Evolutionary conservation across 805 yeast genomes (phyloP).

Genomic region (Candida corydali): DNA sequence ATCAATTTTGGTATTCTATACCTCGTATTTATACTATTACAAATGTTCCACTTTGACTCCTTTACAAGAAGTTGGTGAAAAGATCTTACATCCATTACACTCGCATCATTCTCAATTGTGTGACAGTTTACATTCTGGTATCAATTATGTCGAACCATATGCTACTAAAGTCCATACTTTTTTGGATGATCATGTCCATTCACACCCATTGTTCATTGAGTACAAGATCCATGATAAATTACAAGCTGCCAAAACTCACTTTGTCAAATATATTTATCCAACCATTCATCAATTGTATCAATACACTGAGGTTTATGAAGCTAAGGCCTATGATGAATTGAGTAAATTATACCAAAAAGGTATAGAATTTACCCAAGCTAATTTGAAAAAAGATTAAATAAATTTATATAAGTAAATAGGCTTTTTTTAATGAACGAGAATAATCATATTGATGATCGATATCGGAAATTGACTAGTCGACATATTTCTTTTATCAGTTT

Average conservation of each 20-base stretch:
- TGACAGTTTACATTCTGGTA: slow-evolving; percentile 26
- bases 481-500: slow-evolving; percentile 18
- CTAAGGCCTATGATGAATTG: slow-evolving; percentile 23
- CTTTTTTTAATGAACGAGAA: neutral
- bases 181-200: slow-evolving; percentile 34
- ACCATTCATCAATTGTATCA: slow-evolving; percentile 27
- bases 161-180: slow-evolving; percentile 19
- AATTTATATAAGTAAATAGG: no score
- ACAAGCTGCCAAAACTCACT: slow-evolving; percentile 16
- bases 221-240: slow-evolving; percentile 28
- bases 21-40: slow-evolving; percentile 34
- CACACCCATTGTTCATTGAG: slow-evolving; percentile 31
- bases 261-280: slow-evolving; percentile 26
- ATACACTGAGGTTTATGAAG: slow-evolving; percentile 31
- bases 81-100: slow-evolving; percentile 35
- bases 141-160: slow-evolving; percentile 28
- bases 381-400: slow-evolving; percentile 7
- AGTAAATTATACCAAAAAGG: slow-evolving; percentile 15
- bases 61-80: slow-evolving; percentile 24
- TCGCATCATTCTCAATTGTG: slow-evolving; percentile 34
- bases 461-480: slow-evolving; percentile 7
- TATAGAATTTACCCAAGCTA: neutral
- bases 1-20: slow-evolving; percentile 21
- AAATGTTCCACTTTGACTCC: slow-evolving; percentile 27
- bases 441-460: no score